These are phyloP conservation scores for Echinosophora koreensis DNA, from an alignment of 306 rosid genomes.

Conservation along the genomic window DNA sequence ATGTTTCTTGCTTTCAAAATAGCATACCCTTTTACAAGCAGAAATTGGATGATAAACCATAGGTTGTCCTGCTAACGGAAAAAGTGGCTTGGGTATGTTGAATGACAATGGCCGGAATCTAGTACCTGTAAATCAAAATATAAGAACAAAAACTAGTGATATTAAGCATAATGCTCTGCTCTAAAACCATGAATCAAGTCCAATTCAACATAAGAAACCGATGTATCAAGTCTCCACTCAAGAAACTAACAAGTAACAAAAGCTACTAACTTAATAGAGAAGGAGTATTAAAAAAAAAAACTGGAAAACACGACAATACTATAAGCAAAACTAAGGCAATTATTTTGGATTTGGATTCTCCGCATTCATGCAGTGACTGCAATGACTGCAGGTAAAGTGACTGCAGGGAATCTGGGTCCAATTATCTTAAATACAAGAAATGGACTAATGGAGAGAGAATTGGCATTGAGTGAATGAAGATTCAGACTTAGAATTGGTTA, in stretches of 20 bases:
- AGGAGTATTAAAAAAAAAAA: not conserved
- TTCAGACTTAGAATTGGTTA: conserved; percentile 8
- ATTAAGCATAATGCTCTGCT: not conserved
- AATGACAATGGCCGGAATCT: conserved; percentile 94
- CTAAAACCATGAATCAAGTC: conserved; percentile 25
- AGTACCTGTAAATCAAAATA: conserved; percentile 66
- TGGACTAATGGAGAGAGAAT: not conserved
- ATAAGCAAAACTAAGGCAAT: not conserved
- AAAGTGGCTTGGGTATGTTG: conserved; percentile 92
- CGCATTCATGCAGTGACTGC: too few species aligned
- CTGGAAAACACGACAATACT: not conserved
- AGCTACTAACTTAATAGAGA: not conserved
- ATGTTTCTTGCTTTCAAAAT: not conserved
- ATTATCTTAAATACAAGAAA: too few species aligned
- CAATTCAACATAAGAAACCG: conserved; percentile 13
- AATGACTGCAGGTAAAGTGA: too few species aligned
- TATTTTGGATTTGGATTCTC: too few species aligned
- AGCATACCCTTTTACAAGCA: conserved; percentile 87
- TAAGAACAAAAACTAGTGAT: not conserved
- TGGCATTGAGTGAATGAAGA: conserved; percentile 26
- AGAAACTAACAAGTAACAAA: not conserved
- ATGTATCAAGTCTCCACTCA: not conserved
- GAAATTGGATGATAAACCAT: conserved; percentile 99
- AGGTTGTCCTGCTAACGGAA: conserved; percentile 96
- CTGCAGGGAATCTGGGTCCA: too few species aligned